Evolutionary conservation across 345 rosid species (phyloP).

Genomic region (Firmiana major): DNA sequence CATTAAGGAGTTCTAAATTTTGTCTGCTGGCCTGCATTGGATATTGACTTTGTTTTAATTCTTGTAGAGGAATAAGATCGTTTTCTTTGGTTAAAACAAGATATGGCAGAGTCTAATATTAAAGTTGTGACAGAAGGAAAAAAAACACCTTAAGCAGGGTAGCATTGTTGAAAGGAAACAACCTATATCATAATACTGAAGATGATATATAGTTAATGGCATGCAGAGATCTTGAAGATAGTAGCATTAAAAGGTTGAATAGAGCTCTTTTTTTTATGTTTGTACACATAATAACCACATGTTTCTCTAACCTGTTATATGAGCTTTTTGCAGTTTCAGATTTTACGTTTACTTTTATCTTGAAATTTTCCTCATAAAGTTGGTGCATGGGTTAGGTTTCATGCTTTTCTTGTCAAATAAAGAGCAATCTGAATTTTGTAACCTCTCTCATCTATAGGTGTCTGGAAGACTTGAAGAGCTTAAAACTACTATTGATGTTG

Average conservation of each 20-base stretch:
- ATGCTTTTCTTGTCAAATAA: not conserved
- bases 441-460: conserved; percentile 37
- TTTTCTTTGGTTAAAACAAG: not conserved
- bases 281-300: not conserved
- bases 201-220: not conserved
- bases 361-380: not conserved
- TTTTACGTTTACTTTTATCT: not conserved
- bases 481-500: conserved; percentile 52
- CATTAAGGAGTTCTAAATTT: not conserved
- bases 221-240: not conserved
- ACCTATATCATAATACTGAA: not conserved
- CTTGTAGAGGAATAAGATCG: not conserved
- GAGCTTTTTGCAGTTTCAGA: not conserved
- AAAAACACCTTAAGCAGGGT: not conserved
- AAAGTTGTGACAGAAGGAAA: not conserved
- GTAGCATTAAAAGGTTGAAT: not conserved
- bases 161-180: not conserved
- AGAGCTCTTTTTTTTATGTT: not conserved
- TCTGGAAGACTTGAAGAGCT: conserved; percentile 54
- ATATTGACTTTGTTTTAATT: not conserved
- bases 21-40: not conserved
- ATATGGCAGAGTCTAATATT: not conserved
- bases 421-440: conserved; percentile 9
- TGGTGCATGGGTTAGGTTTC: not conserved
- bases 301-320: not conserved